Base-by-base conservation (phyloP, 2,329 filamentous ascomycete genomes). In the Metarhizium sp. region DNA sequence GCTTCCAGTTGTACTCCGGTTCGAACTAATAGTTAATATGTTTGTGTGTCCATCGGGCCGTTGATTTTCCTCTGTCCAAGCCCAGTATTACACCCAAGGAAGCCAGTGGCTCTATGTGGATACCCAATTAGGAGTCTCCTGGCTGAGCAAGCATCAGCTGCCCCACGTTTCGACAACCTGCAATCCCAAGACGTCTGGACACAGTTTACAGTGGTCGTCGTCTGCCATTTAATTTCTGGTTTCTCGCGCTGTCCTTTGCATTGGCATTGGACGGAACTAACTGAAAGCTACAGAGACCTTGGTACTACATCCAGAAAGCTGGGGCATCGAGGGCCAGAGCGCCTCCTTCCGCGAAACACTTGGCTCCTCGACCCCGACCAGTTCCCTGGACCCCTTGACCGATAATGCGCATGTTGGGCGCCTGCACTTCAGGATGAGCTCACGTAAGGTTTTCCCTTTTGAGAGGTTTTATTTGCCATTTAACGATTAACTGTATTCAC, bases 351-450 rank as follows among this genome's bases (percentile, higher is more conserved):
- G 42, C n/a, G 42, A 45, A 11, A 45, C 42, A 8, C 8, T 20
- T 20, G 4, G 14, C n/a, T 6, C 6, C 42, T 45, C 42, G n/a
- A 45, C 16, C 42, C 40, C 42, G n/a, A 45, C n/a, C 18, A 20
- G 10, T 25, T 25, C 16, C 43, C 43, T 25, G 18, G 10, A 46
- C 10, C 5, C n/a, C 10, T 20, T 34, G 42, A 45, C 45, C 45
- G 45, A 30, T 14, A 29, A 30, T 18, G 45, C 25, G 32, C 11
- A 48, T 48, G 45, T 48, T 48, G 25, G 20, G n/a, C 25, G 18
- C 45, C 25, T 48, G 10, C 18, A 5, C 45, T 55, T 60, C 20
- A 71, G 65, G 62, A 73, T 73, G 71, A 73, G 71, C 67, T 73
- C 71, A 52, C 63, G 71, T 73, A 68, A 51, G 67, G 54, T 57